A percentile compares a stretch with the other conserved stretches of the same genome.
These are phyloP conservation scores for Aspergillus latus DNA, from an alignment of 2,329 filamentous ascomycete genomes.

Conservation along the genomic window DNA sequence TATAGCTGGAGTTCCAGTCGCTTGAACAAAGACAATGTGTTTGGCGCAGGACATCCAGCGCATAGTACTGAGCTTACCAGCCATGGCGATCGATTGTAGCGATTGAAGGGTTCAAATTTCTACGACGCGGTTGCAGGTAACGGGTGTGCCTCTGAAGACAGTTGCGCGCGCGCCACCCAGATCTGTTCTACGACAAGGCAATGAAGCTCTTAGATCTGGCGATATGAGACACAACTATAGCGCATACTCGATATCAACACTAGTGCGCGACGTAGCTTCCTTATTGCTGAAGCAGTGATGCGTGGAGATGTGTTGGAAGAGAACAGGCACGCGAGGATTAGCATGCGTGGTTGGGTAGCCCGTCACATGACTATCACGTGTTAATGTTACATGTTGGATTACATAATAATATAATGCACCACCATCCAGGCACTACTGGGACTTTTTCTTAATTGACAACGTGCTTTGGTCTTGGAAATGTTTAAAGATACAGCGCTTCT, in stretches of 20 bases:
- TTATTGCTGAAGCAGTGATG: constrained; percentile 7
- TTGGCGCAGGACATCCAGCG: constrained; percentile 4
- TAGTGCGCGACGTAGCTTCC: neutral
- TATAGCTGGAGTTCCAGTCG: constrained; percentile 8
- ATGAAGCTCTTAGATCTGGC: constrained; percentile 11
- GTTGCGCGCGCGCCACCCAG: constrained; percentile 28
- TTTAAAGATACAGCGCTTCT: too few relatives aligned
- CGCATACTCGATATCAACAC: constrained; percentile 10
- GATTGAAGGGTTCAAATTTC: constrained; percentile 32
- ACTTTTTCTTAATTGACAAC: neutral
- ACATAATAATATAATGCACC: neutral
- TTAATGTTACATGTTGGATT: too few relatives aligned
- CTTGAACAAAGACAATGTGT: constrained; percentile 7
- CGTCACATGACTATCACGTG: constrained; percentile 5
- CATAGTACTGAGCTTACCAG: constrained; percentile 57
- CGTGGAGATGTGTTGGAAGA: constrained; percentile 1
- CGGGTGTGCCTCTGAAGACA: constrained; percentile 20
- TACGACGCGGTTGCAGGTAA: constrained; percentile 35
- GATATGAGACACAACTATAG: constrained; percentile 7
- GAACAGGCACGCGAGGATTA: constrained; percentile 8
- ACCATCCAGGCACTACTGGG: neutral
- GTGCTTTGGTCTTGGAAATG: too few relatives aligned
- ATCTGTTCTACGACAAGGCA: constrained; percentile 41
- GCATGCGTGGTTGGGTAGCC: neutral
- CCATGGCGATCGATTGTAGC: constrained; percentile 49